Evolutionary conservation across 768 basidiomycete genomes (phyloP).

Genomic region (Leccinum olivaceopallidum): DNA sequence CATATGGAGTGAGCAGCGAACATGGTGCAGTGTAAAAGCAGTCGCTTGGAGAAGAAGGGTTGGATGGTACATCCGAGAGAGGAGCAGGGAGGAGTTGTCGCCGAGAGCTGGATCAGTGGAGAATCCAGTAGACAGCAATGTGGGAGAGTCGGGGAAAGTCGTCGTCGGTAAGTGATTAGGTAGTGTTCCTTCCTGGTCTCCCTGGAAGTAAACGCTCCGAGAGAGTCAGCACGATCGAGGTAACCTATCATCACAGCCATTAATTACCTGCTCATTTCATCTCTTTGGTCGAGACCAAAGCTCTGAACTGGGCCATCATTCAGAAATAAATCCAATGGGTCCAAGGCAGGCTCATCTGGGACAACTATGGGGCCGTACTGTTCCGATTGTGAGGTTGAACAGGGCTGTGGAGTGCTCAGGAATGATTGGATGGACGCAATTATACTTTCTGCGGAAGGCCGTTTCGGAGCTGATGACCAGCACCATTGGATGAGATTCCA

Average conservation of each 20-base stretch:
- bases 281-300: neutral
- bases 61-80: neutral
- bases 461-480: neutral
- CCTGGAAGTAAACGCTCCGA: no score
- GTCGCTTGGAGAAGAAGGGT: neutral
- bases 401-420: neutral
- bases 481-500: neutral
- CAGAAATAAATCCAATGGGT: neutral
- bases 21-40: neutral
- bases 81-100: conserved; percentile 12
- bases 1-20: neutral
- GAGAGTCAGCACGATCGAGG: neutral
- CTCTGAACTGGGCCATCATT: neutral
- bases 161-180: no score
- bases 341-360: neutral
- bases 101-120: neutral
- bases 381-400: neutral
- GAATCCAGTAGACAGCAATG: no score
- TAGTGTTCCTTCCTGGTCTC: no score
- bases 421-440: neutral
- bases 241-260: neutral
- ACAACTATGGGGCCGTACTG: neutral
- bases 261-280: neutral
- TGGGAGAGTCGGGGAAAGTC: neutral
- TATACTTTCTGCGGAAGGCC: neutral